Evolutionary conservation across 2,329 filamentous ascomycete species (phyloP), one percentile per base, ranked within the genome.

Genomic region (Exophiala mesophila): DNA sequence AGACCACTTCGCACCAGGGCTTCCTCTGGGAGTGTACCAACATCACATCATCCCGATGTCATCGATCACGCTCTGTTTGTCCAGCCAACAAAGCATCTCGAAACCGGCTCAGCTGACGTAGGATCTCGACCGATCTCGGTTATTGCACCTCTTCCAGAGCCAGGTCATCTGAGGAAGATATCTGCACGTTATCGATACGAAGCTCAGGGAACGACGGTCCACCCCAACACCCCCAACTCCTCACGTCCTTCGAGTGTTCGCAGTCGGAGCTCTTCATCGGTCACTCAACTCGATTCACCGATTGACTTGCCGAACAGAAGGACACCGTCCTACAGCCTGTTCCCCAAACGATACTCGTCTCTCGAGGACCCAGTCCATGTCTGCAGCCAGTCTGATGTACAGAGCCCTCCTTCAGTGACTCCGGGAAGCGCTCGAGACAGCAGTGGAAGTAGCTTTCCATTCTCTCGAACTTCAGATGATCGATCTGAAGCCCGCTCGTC

Each of bases 111-210:
- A 32, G 21, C 16, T 4, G 7, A 6, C 23, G 23, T 12, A 7
- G 12, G 23, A 26, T 33, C 44, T 5, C 42, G 48, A 30, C 45
- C 45, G 3, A 41, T 51, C n/a, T 51, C 48, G 3, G 48, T 39
- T 15, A 35, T 51, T 28, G 48, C 48, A 13, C 48, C 48, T 30
- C 34, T 51, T n/a, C 48, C 48, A 8, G 44, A 45, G 24, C 45
- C 48, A 7, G 48, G 48, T 1, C 45, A 51, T 20, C 42, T 51
- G 24, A 39, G 48, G 8, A 51, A 51, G 29, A 44, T 34, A 4
- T 51, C 48, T 15, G 44, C 41, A 29, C 48, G 48, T 18, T 39
- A 51, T 31, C 44, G 45, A 26, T 48, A 39, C 23, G 48, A 51
- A 12, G 9, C 29, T 9, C 39, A 32, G 36, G 20, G 19, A 8